Evolutionary conservation across 1,284 basidiomycete genomes (phyloP).

Genomic region (Tilletia setariae): DNA sequence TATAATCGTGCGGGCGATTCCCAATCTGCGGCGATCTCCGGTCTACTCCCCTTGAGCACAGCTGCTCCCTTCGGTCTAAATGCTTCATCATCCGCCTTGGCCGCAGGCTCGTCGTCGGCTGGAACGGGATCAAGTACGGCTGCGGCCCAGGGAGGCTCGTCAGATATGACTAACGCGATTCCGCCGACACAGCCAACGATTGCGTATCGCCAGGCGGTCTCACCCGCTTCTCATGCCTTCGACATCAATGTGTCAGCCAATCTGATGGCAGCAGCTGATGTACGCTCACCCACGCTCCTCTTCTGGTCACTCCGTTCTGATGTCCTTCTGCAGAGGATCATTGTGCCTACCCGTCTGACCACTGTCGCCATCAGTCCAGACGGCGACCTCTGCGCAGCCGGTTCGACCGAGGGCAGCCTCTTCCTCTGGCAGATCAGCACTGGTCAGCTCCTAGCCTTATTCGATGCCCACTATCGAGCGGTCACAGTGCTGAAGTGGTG

Average conservation of each 20-base stretch:
- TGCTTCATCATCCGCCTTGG: neutral
- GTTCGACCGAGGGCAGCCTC: conserved; percentile 79
- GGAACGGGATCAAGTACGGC: neutral
- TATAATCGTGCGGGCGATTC: conserved; percentile 1
- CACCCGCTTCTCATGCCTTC: neutral
- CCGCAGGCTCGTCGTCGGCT: neutral
- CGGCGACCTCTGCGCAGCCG: conserved; percentile 78
- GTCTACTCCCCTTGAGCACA: neutral
- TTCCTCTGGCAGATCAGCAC: conserved; percentile 94
- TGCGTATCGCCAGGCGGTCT: conserved; percentile 6
- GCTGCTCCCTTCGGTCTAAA: neutral
- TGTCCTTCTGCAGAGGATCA: conserved; percentile 66
- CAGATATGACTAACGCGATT: neutral
- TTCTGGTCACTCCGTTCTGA: conserved; percentile 70
- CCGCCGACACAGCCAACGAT: conserved; percentile 10
- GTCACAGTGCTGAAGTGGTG: conserved; percentile 79
- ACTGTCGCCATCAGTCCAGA: conserved; percentile 72
- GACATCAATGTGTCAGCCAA: conserved; percentile 5
- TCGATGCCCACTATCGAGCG: conserved; percentile 92
- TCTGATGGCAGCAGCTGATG: neutral
- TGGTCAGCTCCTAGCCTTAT: conserved; percentile 79
- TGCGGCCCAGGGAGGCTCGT: neutral
- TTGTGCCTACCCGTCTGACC: conserved; percentile 81
- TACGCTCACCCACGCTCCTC: conserved; percentile 17
- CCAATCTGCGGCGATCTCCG: neutral